Evolutionary conservation across 2,329 filamentous ascomycete genomes (phyloP), one percentile per base, ranked within the genome.

Genomic region (Neopestalotiopsis clavispora): DNA sequence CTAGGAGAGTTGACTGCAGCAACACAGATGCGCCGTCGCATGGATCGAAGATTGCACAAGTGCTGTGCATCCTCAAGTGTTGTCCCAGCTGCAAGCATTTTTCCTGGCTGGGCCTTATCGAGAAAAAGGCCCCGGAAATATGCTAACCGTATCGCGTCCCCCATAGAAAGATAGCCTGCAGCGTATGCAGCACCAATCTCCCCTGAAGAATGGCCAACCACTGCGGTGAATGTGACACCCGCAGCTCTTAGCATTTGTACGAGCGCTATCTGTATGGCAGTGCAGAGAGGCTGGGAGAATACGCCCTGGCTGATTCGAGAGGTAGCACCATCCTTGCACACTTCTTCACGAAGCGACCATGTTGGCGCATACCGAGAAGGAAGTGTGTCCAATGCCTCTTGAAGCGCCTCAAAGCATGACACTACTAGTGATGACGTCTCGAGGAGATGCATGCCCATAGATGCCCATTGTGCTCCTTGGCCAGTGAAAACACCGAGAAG

Each of bases 161-260:
- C n/a, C n/a, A n/a, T n/a, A n/a, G n/a, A n/a, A n/a, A n/a, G n/a
- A n/a, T n/a, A 73, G 1, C 80, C 81, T 1, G 79, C 74, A 1
- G 81, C 76, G 68, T 82, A 84, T 0, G 83, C 83, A 23, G 82
- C 82, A 1, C 71, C 80, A 60, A 84, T 84, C 69, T 85, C 83
- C 10, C 83, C 83, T 17, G 77, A 80, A 0, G 82, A 84, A 69
- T 85, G 83, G 2, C 83, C 81, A 3, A 78, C 75, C 1, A 83
- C 80, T 10, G 76, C 78, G 0, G 68, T 30, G 1, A 82, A 79
- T n/a, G 59, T 68, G 38, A 85, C 77, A 0, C 76, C 76, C 77
- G 80, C 82, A 2, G 70, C 69, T 5, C 65, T 62, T 1, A 84
- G 68, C 2, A 84, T 68, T 7, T 80, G 76, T 2, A 81, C 75